Evolutionary conservation across 768 basidiomycete genomes (phyloP).

Genomic region (Boletus pseudopeckii): DNA sequence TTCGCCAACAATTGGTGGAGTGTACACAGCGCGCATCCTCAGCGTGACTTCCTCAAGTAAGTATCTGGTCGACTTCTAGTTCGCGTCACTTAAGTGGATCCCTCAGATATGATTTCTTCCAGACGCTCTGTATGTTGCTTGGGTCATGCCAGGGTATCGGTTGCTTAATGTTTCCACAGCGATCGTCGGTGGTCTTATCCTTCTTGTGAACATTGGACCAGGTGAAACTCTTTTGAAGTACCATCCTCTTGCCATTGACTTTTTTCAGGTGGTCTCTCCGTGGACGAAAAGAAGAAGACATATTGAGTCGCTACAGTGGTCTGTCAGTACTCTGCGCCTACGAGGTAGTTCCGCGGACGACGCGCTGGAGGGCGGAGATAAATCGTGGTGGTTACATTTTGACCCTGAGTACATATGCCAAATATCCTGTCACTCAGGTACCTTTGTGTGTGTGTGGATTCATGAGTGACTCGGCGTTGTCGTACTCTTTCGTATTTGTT

Average conservation of each 20-base stretch:
- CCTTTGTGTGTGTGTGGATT: not conserved
- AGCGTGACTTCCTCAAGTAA: conserved; percentile 96
- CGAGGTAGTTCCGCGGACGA: not conserved
- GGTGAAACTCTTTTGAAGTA: conserved; percentile 42
- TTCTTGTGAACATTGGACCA: conserved; percentile 98
- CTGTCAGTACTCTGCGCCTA: not conserved
- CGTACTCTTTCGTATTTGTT: not conserved
- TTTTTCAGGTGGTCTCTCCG: conserved; percentile 80
- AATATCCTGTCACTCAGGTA: conserved; percentile 5
- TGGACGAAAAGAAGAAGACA: conserved; percentile 99
- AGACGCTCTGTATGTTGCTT: conserved; percentile 68
- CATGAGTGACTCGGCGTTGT: not conserved
- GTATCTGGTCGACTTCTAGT: conserved; percentile 25
- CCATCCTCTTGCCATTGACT: not conserved
- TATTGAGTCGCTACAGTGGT: conserved; percentile 40
- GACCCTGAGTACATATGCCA: conserved; percentile 19
- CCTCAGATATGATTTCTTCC: conserved; percentile 95
- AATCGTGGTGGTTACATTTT: conserved; percentile 2
- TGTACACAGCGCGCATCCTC: conserved; percentile 87
- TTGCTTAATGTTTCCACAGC: conserved; percentile 38
- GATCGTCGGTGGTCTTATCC: conserved; percentile 95
- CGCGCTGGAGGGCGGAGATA: conserved; percentile 5
- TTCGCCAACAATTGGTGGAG: conserved; percentile 99
- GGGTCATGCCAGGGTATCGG: not conserved
- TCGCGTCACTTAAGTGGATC: conserved; percentile 21